These are phyloP conservation scores for Davidsoniella neocaledoniae DNA, from an alignment of 2,329 filamentous ascomycete genomes.

Conservation along the genomic window DNA sequence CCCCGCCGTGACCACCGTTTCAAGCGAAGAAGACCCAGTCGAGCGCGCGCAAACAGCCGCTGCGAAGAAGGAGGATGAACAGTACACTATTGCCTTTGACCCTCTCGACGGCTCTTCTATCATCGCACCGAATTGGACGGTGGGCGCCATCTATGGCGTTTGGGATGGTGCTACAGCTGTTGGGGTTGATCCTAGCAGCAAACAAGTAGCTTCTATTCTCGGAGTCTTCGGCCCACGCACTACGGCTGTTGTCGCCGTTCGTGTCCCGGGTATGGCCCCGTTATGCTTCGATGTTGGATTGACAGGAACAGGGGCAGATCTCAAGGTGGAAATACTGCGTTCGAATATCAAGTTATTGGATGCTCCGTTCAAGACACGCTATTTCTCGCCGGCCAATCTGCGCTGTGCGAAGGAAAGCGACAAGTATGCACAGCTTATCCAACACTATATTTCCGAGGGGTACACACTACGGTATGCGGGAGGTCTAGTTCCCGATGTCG, in stretches of 20 bases:
- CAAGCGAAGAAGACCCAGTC: constrained; percentile 44
- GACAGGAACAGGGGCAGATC: constrained; percentile 14
- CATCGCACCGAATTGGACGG: constrained; percentile 40
- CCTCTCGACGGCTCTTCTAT: constrained; percentile 47
- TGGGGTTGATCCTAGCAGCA: constrained; percentile 20
- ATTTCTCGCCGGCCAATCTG: constrained; percentile 47
- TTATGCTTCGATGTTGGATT: constrained; percentile 37
- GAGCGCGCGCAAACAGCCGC: constrained; percentile 22
- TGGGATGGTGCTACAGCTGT: constrained; percentile 36
- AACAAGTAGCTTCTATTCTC: constrained; percentile 32
- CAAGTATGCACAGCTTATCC: constrained; percentile 32
- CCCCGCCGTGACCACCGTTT: constrained; percentile 30
- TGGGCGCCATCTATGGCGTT: constrained; percentile 42
- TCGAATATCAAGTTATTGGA: constrained; percentile 22
- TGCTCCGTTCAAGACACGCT: constrained; percentile 30
- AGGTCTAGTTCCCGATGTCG: constrained; percentile 43
- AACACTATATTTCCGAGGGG: constrained; percentile 30
- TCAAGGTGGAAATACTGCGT: constrained; percentile 23
- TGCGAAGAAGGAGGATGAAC: constrained; percentile 19
- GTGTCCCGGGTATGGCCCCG: constrained; percentile 23
- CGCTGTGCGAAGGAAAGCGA: constrained; percentile 35
- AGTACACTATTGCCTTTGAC: constrained; percentile 45
- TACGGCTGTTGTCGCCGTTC: constrained; percentile 37
- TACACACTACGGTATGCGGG: constrained; percentile 46
- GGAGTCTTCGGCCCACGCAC: constrained; percentile 39